A percentile compares a stretch with the other conserved stretches of the same genome.
Conservation (phyloP, 257 asterid genomes). For the Capsicum chinense region DNA sequence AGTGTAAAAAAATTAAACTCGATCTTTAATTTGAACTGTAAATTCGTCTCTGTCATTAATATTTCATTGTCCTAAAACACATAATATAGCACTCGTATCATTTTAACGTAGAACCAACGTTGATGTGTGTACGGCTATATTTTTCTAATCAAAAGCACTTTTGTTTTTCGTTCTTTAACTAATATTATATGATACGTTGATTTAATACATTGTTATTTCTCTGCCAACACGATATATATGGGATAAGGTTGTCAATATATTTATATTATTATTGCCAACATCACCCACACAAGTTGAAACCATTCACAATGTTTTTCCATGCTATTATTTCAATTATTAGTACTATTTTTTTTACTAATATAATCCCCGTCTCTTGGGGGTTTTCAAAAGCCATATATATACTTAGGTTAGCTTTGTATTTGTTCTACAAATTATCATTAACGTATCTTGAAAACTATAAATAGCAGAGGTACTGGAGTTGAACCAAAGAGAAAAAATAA, state of each 20-base stretch:
- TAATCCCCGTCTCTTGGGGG: background rate
- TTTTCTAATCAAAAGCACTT: background rate
- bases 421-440: background rate
- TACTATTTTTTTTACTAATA: too few species aligned
- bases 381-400: background rate
- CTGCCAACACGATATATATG: background rate
- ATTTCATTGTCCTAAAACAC: background rate
- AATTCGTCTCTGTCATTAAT: accelerated
- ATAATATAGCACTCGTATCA: too few species aligned
- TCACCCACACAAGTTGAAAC: background rate
- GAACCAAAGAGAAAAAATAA: background rate
- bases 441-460: background rate
- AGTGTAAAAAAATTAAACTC: background rate
- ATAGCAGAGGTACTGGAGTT: background rate
- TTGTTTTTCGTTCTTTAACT: background rate
- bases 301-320: background rate
- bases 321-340: background rate
- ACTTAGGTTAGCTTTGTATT: background rate
- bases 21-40: background rate
- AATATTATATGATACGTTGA: background rate
- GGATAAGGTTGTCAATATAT: background rate
- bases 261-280: background rate
- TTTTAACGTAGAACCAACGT: background rate
- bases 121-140: background rate
- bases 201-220: background rate